phyloP scores from a whole-genome alignment of 495 filamentous ascomycete species.

The Corynascus novoguineensis region DNA sequence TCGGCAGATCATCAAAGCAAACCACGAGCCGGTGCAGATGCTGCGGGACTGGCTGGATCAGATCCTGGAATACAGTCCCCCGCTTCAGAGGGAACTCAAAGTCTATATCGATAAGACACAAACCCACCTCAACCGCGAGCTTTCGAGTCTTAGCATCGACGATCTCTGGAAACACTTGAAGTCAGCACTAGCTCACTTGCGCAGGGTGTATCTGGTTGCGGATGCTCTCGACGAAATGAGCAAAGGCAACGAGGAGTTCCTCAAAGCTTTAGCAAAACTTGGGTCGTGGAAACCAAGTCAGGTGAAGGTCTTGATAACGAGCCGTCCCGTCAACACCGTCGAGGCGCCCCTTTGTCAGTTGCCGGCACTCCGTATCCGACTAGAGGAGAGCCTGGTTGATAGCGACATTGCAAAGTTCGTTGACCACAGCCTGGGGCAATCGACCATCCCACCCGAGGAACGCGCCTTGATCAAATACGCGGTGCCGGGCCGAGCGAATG shows the following conservation, averaged over 20 bases:
- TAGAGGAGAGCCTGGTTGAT: slow-evolving; percentile 40
- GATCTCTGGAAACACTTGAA: slow-evolving; percentile 24
- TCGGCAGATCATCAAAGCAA: slow-evolving; percentile 47
- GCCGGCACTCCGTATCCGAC: slow-evolving; percentile 24
- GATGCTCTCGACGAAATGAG: slow-evolving; percentile 47
- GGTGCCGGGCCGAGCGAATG: slow-evolving; percentile 27
- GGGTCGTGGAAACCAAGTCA: slow-evolving; percentile 33
- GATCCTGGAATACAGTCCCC: slow-evolving; percentile 36
- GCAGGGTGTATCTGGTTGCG: slow-evolving; percentile 39
- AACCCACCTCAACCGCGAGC: neutral
- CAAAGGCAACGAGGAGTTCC: slow-evolving; percentile 34
- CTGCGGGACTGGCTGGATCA: slow-evolving; percentile 46
- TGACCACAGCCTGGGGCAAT: slow-evolving; percentile 17
- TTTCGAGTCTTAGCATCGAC: slow-evolving; percentile 19
- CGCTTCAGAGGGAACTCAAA: slow-evolving; percentile 33
- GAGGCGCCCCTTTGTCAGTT: slow-evolving; percentile 21
- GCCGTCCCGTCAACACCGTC: slow-evolving; percentile 35
- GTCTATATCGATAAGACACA: slow-evolving; percentile 12
- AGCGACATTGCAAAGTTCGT: slow-evolving; percentile 41
- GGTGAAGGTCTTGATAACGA: slow-evolving; percentile 43
- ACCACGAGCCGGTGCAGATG: slow-evolving; percentile 36
- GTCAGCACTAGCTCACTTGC: slow-evolving; percentile 26
- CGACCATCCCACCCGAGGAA: slow-evolving; percentile 15
- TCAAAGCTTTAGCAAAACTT: slow-evolving; percentile 30
- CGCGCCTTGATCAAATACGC: slow-evolving; percentile 15